These are phyloP conservation scores for Psilocybe sp. DNA, from an alignment of 768 basidiomycete species.

Conservation along the genomic window DNA sequence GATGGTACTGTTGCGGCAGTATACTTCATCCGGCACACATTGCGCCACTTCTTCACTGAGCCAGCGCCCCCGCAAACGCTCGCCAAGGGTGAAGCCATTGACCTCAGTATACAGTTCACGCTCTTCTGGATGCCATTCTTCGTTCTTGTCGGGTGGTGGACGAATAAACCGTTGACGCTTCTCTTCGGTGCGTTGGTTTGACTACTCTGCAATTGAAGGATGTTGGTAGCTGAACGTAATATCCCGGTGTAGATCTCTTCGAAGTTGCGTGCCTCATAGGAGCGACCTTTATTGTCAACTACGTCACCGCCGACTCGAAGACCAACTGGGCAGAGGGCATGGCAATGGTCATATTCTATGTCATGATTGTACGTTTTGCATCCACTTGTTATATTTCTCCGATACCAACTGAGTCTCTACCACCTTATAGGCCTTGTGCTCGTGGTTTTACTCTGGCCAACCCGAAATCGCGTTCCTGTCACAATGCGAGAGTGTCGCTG, in stretches of 20 bases:
- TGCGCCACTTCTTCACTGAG: conserved; percentile 37
- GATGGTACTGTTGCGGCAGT: conserved; percentile 62
- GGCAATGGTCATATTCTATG: conserved; percentile 64
- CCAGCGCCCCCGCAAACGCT: conserved; percentile 49
- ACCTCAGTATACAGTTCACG: conserved; percentile 74
- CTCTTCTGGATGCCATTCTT: conserved; percentile 80
- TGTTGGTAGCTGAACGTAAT: background rate
- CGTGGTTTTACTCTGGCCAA: conserved; percentile 69
- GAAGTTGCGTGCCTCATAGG: conserved; percentile 65
- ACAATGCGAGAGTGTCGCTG: conserved; percentile 36
- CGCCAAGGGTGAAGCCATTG: conserved; percentile 69
- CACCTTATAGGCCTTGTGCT: conserved; percentile 46
- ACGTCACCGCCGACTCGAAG: conserved; percentile 74
- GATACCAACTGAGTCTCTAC: background rate
- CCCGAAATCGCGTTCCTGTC: conserved; percentile 42
- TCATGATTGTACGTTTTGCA: conserved; percentile 50
- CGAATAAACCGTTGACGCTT: conserved; percentile 53
- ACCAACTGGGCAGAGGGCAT: conserved; percentile 79
- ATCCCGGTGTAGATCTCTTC: conserved; percentile 49
- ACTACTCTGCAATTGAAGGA: background rate
- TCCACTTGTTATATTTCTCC: background rate
- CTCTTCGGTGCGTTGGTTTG: conserved; percentile 54
- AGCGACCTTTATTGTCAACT: conserved; percentile 75
- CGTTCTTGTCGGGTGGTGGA: conserved; percentile 69
- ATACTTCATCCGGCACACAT: conserved; percentile 48